Conservation (phyloP, 1,284 basidiomycete species). For the Entoloma clypeatum region DNA sequence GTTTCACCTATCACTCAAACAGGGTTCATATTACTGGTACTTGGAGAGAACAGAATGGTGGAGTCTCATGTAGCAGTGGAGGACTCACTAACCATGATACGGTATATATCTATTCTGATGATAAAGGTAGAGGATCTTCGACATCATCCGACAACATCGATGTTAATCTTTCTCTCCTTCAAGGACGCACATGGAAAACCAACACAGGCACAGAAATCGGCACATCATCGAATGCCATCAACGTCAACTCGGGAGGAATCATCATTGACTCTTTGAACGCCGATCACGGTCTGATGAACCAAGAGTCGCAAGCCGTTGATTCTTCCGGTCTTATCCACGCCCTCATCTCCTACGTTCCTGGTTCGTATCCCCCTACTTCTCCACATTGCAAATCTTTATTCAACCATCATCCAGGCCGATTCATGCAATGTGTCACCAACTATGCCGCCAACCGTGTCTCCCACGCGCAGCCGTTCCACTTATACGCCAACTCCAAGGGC, state of each 20-base stretch:
- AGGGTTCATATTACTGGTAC: slow-evolving; percentile 40
- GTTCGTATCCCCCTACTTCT: slow-evolving; percentile 19
- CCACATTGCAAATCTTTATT: background rate
- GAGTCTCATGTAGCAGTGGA: slow-evolving; percentile 37
- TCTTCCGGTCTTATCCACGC: slow-evolving; percentile 37
- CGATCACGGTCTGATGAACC: slow-evolving; percentile 44
- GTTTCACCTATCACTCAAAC: slow-evolving; percentile 35
- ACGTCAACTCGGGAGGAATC: slow-evolving; percentile 40
- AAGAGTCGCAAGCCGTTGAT: slow-evolving; percentile 41
- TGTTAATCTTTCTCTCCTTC: background rate
- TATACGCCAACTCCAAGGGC: slow-evolving; percentile 35
- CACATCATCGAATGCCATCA: slow-evolving; percentile 36
- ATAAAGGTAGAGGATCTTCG: slow-evolving; percentile 29
- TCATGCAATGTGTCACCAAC: slow-evolving; percentile 39
- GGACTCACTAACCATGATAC: slow-evolving; percentile 45
- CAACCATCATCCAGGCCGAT: slow-evolving; percentile 29
- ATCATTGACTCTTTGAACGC: slow-evolving; percentile 38
- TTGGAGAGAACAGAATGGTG: slow-evolving; percentile 40
- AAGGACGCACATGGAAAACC: slow-evolving; percentile 42
- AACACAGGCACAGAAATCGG: slow-evolving; percentile 33
- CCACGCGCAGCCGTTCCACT: slow-evolving; percentile 37
- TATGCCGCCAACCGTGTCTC: slow-evolving; percentile 34
- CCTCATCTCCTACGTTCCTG: slow-evolving; percentile 43
- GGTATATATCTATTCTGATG: slow-evolving; percentile 40
- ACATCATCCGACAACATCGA: background rate